Base-by-base conservation (phyloP, 2,329 filamentous ascomycete species). In the Hymenoscyphus infarciens region DNA sequence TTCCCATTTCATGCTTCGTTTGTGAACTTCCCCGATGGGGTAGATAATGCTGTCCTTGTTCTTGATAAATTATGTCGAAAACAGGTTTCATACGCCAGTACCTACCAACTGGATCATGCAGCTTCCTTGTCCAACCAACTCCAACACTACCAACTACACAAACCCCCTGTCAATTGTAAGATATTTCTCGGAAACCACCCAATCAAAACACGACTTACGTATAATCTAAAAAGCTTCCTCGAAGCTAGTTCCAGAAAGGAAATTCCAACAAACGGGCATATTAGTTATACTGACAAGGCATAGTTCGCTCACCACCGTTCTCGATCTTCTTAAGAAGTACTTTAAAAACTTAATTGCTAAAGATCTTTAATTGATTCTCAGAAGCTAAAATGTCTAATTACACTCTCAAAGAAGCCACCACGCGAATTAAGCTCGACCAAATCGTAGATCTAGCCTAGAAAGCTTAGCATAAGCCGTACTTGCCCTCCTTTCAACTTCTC, bases 391-490 rank as follows among this genome's bases (percentile, higher is more conserved):
- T 52, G 45, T 27, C 45, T 6, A 27, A 19, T n/a, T 52, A 22
- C 22, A 22, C 22, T 11, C n/a, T 27, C n/a, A 52, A 52, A 25
- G 56, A 57, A 38, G 56, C 56, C 3, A 57, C 27, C 15, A 57
- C 56, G 13, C 11, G n/a, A 35, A 31, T 3, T 10, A 31, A 57
- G 29, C 19, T 25, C 33, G 22, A 35, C 13, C 25, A 27, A 25
- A 57, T 57, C 33, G 33, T 27, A 19, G 56, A 57, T 10, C 11
- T 57, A 39, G 33, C 56, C 1, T 57, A 31, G 56, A 39, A 22
- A 3, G 56, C 33, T 8, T 39, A 7, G 15, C 61, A 19, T 35
- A 45, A 31, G 27, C 56, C 29, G 22, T 45, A 42, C 15, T n/a
- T 22, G 25, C 61, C 29, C 39, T n/a, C 13, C 8, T 63, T 60